Evolutionary conservation across 805 yeast species (phyloP), one percentile per base, ranked within the genome.

Genomic region (Pichia sporocuriosa): DNA sequence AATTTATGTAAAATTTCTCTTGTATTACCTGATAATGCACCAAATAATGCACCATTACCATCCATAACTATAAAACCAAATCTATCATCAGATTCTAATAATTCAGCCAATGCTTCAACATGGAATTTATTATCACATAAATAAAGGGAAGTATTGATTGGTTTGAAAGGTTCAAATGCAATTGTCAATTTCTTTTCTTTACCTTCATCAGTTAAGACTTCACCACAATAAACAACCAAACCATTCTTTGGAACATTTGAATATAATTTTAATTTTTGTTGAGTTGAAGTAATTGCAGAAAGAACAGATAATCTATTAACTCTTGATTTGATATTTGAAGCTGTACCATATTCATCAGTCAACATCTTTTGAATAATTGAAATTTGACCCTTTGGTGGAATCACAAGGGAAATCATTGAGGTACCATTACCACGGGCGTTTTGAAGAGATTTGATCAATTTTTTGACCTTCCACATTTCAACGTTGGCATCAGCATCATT

Each of bases 51-150:
- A 46, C 98, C 98, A 65, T 89, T 88, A 86, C 99, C 99, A 68
- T 93, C 99, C 98, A 93, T 93, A 57, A 93, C 83, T 55, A 93
- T 94, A 69, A 93, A 93, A 38, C 99, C 99, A 55, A 90, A 93
- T 66, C 84, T 79, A 63, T 94, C 96, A 66, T 93, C 98, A 51
- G 87, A 80, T 69, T 93, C 97, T 50, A 93, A 73, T 58, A 93
- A 75, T 68, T 93, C 98, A 35, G 95, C 76, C 42, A 93, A 75
- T 6, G 96, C 97, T 68, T 93, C 99, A 24, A 96, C 94, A 64
- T 93, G 98, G 73, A 93, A 93, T 64, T 90, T 90, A 70, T 89
- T 90, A 72, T 93, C 99, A 78, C 99, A 93, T 55, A 89, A 66
- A 62, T 93, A 93, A 51, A 84, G 66, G 16, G 97, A 84, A n/a